Percentiles rank a stretch among this genome's conserved stretches.
phyloP scores from a whole-genome alignment of 2,329 filamentous ascomycete species.

The Exophiala sp. region DNA sequence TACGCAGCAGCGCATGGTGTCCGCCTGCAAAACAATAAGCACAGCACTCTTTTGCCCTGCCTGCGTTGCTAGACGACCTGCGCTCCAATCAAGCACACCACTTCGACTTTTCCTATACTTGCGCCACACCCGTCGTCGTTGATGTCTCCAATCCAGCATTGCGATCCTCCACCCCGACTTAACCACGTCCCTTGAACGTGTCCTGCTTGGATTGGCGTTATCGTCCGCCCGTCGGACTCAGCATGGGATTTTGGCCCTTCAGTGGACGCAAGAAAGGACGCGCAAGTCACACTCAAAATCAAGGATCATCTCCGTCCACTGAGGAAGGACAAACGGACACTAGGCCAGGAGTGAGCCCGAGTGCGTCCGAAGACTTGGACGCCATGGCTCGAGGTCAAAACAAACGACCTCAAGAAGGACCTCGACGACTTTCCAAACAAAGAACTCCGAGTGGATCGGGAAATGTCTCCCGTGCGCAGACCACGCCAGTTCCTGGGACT shows the following conservation, averaged over 20 bases:
- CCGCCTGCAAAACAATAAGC: slow-evolving; percentile 10
- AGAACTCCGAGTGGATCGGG: slow-evolving; percentile 15
- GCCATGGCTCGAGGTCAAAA: slow-evolving; percentile 16
- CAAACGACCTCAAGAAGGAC: slow-evolving; percentile 11
- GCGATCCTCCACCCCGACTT: slow-evolving; percentile 13
- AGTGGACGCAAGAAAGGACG: slow-evolving; percentile 27
- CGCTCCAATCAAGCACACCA: background rate
- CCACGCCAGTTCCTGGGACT: slow-evolving; percentile 4
- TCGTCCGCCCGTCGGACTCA: slow-evolving; percentile 17
- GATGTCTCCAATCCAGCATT: slow-evolving; percentile 23
- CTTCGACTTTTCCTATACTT: background rate
- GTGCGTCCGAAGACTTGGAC: slow-evolving; percentile 10
- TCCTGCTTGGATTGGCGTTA: background rate
- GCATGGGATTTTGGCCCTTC: slow-evolving; percentile 30
- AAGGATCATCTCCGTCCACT: slow-evolving; percentile 12
- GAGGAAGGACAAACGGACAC: slow-evolving; percentile 14
- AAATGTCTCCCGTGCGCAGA: slow-evolving; percentile 11
- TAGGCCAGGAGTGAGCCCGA: background rate
- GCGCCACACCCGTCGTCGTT: slow-evolving; percentile 12
- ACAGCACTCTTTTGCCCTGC: slow-evolving; percentile 3
- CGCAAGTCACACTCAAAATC: slow-evolving; percentile 12
- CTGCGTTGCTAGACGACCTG: background rate
- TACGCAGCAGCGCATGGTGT: slow-evolving; percentile 13
- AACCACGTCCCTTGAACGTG: slow-evolving; percentile 15
- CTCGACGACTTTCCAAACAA: slow-evolving; percentile 23